Evolutionary conservation across 129 eudicot species (phyloP), one percentile per base, ranked within the genome.

Genomic region (sunflower (Helianthus annuus)): DNA sequence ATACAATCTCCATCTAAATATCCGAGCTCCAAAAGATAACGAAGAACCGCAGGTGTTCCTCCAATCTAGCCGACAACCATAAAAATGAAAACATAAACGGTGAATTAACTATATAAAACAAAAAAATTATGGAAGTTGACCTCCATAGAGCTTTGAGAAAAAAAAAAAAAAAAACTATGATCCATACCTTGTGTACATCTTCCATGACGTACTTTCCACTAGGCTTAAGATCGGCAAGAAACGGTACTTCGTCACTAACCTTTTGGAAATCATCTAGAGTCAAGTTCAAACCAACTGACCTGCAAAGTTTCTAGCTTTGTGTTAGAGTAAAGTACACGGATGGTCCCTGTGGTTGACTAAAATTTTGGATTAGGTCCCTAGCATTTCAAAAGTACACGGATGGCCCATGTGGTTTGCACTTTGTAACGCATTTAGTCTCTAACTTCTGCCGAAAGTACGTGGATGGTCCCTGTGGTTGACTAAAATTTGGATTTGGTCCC

Each of bases 191-290:
- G 74, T 95, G 99, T 56, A 95, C 81, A 76, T 95, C 99, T 77
- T 95, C 99, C 99, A 95, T 95, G 15, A 95, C 97, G 75, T 84
- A 95, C 80, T 95, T 95, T 42, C 99, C 97, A 80, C 99, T 95
- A 45, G 97, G 99, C 84, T 95, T 95, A 74, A 95, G 99, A 91
- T 95, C 97, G 59, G 97, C 96, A 73, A 95, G 96, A 78, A 95
- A 88, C 4, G 99, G 99, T 72, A 95, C 87, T 70, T 66, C 40
- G 36, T 95, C 97, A 71, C 97, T 95, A 40, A 95, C 90, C 86
- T 95, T 95, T 54, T 95, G 99, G 82, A 95, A 95, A 69, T 95
- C 99, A 80, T 91, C 96, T 38, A 88, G 90, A 53, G 87, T 86
- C 74, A 95, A 80, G 8, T 75, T 48, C 85, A 95, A 76, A 63